Conservation (phyloP, 108 stramenopile species). For the Nitzschia palea region DNA sequence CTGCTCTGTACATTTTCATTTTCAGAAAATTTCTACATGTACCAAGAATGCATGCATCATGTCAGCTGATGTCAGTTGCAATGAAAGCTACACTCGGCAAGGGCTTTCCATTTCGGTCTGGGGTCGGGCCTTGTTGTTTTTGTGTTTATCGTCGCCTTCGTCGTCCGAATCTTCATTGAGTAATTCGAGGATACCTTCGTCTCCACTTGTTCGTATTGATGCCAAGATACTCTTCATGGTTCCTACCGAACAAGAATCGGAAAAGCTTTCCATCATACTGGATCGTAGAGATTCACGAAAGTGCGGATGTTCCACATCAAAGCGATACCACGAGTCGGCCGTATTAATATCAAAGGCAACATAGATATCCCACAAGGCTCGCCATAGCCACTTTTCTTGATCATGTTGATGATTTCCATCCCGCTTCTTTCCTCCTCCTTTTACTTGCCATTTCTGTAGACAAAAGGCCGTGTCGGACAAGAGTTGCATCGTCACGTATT, state of each 20-base stretch:
- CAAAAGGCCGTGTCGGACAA: conserved; percentile 71
- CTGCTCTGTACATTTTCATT: too few relatives aligned
- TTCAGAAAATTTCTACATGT: too few relatives aligned
- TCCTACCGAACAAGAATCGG: neutral
- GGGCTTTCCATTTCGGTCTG: too few relatives aligned
- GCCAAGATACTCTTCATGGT: neutral
- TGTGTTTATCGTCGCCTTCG: neutral
- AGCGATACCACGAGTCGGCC: conserved; percentile 29
- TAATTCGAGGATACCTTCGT: neutral
- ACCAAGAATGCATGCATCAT: too few relatives aligned
- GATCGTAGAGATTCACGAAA: conserved; percentile 11
- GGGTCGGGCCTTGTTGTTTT: neutral
- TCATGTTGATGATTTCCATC: conserved; percentile 46
- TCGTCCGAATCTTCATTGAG: neutral
- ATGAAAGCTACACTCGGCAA: too few relatives aligned
- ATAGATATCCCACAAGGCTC: conserved; percentile 64
- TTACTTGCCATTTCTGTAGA: conserved; percentile 67
- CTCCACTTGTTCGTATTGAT: neutral
- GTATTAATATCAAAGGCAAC: conserved; percentile 52
- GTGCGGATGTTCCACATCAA: conserved; percentile 26
- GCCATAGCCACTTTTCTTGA: conserved; percentile 70
- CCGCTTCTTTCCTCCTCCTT: conserved; percentile 60
- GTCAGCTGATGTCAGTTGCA: too few relatives aligned
- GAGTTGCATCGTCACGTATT: conserved; percentile 67
- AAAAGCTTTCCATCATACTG: conserved; percentile 12